Base-by-base conservation (phyloP, 495 filamentous ascomycete genomes). In the Penicillium antarcticum region DNA sequence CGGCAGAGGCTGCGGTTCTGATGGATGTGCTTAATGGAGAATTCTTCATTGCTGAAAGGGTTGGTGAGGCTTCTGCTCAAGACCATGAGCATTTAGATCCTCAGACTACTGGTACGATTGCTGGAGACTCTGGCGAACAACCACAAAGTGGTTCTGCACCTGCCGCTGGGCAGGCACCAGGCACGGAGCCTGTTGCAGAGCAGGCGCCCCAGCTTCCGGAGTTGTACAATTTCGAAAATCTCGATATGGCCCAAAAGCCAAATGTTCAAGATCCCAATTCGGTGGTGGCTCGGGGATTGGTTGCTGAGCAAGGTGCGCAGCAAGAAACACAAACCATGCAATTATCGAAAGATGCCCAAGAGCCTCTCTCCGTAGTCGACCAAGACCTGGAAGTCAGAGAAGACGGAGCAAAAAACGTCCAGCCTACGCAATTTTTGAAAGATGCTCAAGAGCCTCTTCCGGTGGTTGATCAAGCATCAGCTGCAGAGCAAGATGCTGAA, bases 1-100 rank as follows among this genome's bases (percentile, higher is more conserved):
- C 94, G 8, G 82, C 85, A 7, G 85, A 86, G 37, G 89, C 92
- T 5, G 83, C 86, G 29, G 83, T 87, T 10, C 78, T 98, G 5
- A 84, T 92, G 77, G 77, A 74, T 29, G 79, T 97, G 16, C 69
- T 97, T 50, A 91, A 87, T 59, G 51, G 51, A 23, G 33, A 53
- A 1, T 24, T 23, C 18, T 57, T 60, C 23, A 36, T 35, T 11
- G 2, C 24, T 12, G 38, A 38, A 0, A 7, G 4, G 13, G 2
- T 26, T 35, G 17, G 18, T 1, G 32, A 16, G n/a, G 4, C 36
- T 12, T 24, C 36, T 1, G 0, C 46, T 5, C 36, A 40, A 8
- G 14, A 8, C 4, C 5, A 6, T 1, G 45, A 8, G 9, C 12
- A 31, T n/a, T 0, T 18, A 13, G 1, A 6, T 17, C 33, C 12